Evolutionary conservation across 1,139 yeast species (phyloP).

Genomic region (Scheffersomyces segobiensis): DNA sequence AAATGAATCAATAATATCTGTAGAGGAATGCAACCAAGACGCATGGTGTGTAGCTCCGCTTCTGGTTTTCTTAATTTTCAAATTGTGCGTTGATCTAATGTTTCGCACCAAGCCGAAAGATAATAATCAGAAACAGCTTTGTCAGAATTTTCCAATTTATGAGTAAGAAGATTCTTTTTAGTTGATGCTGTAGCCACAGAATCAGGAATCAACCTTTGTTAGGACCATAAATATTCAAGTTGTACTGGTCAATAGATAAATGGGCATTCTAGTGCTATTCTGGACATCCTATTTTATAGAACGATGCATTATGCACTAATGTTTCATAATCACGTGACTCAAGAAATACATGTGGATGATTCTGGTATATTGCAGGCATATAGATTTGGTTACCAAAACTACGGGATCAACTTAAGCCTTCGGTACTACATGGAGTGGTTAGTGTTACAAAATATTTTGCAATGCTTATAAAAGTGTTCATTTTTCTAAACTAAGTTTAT

Average conservation of each 20-base stretch:
- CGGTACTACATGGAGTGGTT: not conserved
- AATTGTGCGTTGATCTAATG: not conserved
- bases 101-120: not conserved
- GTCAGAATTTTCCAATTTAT: not conserved
- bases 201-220: not conserved
- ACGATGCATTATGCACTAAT: not conserved
- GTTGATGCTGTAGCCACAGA: not conserved
- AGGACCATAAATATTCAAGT: not conserved
- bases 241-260: not conserved
- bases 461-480: slow-evolving; percentile 2
- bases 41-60: not conserved
- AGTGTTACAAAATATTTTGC: slow-evolving; percentile 1
- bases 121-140: slow-evolving; percentile 1
- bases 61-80: not conserved
- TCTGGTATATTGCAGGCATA: not conserved
- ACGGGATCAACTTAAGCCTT: not conserved
- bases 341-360: not conserved
- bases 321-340: not conserved
- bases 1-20: not conserved
- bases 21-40: not conserved
- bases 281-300: not conserved
- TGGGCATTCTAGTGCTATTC: not conserved
- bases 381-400: not conserved
- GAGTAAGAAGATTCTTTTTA: not conserved
- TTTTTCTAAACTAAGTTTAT: not conserved